Percentiles rank a stretch among this genome's conserved stretches.
Conservation (phyloP, 306 rosid species). For the Trichosanthes truncata region DNA sequence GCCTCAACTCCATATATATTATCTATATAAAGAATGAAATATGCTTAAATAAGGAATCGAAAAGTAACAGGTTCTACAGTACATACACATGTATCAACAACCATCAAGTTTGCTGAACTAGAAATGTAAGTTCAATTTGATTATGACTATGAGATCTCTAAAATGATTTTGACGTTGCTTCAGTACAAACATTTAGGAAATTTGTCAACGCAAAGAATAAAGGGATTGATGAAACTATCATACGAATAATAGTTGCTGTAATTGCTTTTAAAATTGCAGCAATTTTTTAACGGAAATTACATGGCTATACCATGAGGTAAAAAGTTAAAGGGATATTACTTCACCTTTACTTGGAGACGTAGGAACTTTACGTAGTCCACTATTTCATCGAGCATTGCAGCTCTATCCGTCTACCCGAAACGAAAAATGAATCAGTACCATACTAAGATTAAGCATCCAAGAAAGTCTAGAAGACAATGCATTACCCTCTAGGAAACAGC, state of each 20-base stretch:
- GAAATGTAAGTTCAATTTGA: background rate
- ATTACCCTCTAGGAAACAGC: background rate
- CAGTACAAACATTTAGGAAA: background rate
- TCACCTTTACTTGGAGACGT: constrained; percentile 93
- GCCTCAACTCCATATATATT: background rate
- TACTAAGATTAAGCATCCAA: background rate
- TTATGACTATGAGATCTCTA: background rate
- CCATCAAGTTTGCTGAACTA: background rate
- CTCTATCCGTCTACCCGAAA: constrained; percentile 72
- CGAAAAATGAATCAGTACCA: constrained; percentile 1
- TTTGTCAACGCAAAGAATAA: background rate
- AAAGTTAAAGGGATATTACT: background rate
- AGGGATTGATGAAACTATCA: background rate
- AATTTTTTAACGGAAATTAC: background rate
- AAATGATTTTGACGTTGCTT: background rate
- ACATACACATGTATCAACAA: background rate
- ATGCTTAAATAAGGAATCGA: background rate
- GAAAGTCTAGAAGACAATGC: background rate
- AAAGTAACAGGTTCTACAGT: background rate
- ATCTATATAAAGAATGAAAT: background rate
- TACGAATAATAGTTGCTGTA: background rate
- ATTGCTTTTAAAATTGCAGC: background rate
- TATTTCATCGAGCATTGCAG: constrained; percentile 95
- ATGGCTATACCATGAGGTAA: background rate
- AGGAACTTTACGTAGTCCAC: constrained; percentile 96